A percentile compares a stretch with the other conserved stretches of the same genome.
Conservation (phyloP, 805 yeast species). For the Candida stauntonica region DNA sequence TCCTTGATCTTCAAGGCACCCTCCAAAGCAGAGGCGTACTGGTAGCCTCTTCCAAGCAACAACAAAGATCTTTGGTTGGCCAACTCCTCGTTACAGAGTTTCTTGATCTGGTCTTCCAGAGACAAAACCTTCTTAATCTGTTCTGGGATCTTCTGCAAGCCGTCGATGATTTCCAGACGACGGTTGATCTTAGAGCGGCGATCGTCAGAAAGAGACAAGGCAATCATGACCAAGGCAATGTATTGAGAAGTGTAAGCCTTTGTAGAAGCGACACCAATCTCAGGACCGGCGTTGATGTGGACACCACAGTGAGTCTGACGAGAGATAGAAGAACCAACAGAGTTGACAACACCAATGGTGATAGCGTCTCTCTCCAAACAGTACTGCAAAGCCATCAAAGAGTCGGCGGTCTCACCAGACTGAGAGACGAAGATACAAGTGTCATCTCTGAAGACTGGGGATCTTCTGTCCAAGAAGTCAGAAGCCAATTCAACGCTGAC, state of each 20-base stretch:
- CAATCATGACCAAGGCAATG: conserved; percentile 95
- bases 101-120: conserved; percentile 69
- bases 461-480: conserved; percentile 87
- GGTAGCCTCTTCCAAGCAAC: conserved; percentile 95
- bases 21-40: conserved; percentile 94
- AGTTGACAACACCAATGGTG: conserved; percentile 95
- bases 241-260: conserved; percentile 98
- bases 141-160: conserved; percentile 75
- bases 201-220: conserved; percentile 91
- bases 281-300: conserved; percentile 99
- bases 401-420: conserved; percentile 98
- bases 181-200: conserved; percentile 71
- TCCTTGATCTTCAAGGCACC: conserved; percentile 98
- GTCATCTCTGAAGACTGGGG: conserved; percentile 98
- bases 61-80: conserved; percentile 82
- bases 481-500: conserved; percentile 91
- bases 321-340: conserved; percentile 95
- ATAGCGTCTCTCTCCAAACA: conserved; percentile 96
- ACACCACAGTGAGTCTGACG: conserved; percentile 99
- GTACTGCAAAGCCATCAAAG: conserved; percentile 90
- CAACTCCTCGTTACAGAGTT: conserved; percentile 66
- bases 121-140: conserved; percentile 77
- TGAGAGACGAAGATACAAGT: conserved; percentile 97
- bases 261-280: conserved; percentile 98
- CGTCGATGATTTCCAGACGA: conserved; percentile 81